These are phyloP conservation scores for Thielaviopsis punctulata DNA, from an alignment of 2,329 filamentous ascomycete species.

Conservation along the genomic window DNA sequence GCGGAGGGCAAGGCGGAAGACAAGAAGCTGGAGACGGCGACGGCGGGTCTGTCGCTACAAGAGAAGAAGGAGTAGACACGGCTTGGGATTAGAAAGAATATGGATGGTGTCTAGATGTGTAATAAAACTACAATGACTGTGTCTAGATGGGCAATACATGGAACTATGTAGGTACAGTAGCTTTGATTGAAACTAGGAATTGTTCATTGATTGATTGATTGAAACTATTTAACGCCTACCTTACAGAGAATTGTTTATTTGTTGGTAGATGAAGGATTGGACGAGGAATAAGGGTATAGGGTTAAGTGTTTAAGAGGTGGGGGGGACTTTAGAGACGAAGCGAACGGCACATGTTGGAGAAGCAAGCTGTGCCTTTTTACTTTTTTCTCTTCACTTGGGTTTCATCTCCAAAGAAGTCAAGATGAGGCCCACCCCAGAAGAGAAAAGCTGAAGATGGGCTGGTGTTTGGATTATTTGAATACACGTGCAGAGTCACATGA, in stretches of 20 bases:
- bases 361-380: neutral
- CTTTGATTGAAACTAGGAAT: too few species aligned
- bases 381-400: neutral
- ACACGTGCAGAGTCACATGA: neutral
- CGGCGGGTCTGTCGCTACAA: constrained; percentile 13
- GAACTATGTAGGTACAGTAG: too few species aligned
- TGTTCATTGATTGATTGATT: too few species aligned
- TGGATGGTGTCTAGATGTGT: neutral
- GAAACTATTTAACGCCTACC: too few species aligned
- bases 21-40: constrained; percentile 13
- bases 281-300: too few species aligned
- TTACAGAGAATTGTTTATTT: too few species aligned
- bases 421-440: neutral
- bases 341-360: neutral
- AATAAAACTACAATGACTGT: neutral
- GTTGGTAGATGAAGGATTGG: too few species aligned
- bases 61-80: constrained; percentile 12
- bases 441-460: too few species aligned
- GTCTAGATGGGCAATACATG: neutral
- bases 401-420: neutral
- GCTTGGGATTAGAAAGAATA: neutral
- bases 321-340: too few species aligned
- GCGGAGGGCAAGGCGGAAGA: constrained; percentile 11
- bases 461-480: too few species aligned
- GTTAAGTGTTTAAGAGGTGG: neutral